Conservation (phyloP, 768 basidiomycete genomes). For the Lentinula sp. region DNA sequence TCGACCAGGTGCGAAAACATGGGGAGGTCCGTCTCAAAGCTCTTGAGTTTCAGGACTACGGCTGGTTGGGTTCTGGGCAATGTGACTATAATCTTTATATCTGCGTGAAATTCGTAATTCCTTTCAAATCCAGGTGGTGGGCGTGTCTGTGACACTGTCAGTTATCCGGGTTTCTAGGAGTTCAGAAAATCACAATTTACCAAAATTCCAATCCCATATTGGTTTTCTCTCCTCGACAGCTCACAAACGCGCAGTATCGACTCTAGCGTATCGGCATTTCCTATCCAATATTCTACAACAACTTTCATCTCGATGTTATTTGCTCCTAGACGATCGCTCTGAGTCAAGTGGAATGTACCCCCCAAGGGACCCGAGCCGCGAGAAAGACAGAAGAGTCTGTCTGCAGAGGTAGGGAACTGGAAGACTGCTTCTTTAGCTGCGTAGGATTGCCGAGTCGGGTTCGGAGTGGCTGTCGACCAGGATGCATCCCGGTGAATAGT, state of each 20-base stretch:
- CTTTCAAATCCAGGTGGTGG: not conserved
- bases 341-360: not conserved
- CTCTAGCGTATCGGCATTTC: not conserved
- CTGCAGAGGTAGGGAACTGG: not conserved
- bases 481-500: not conserved
- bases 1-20: slow-evolving; percentile 2
- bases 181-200: not conserved
- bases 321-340: not conserved
- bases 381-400: not conserved
- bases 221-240: not conserved
- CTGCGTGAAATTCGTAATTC: not conserved
- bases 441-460: not conserved
- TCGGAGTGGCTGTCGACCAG: not conserved
- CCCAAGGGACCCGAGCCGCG: not conserved
- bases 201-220: not conserved
- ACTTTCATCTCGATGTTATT: not conserved
- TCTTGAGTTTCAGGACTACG: not conserved
- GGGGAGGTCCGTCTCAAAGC: slow-evolving; percentile 2
- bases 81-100: not conserved
- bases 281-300: not conserved
- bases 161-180: not conserved
- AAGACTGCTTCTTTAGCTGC: not conserved
- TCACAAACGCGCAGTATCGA: not conserved
- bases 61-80: not conserved
- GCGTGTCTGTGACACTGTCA: not conserved